Percentiles rank a stretch among this genome's conserved stretches.
phyloP scores from a whole-genome alignment of 305 asterid species.

The Caryopteris hybrid region DNA sequence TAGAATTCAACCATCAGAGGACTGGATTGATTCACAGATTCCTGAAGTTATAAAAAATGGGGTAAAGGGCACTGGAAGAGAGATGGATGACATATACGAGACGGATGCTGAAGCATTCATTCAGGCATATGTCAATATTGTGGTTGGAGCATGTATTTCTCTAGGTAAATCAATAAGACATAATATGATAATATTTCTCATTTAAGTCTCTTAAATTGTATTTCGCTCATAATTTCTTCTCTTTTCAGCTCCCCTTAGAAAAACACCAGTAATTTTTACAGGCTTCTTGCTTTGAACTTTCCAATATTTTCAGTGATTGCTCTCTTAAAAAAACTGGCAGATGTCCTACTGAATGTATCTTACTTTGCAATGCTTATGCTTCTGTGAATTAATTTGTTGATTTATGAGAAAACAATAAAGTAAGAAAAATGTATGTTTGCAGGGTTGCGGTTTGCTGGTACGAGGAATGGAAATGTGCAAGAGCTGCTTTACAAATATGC shows the following conservation, averaged over 20 bases:
- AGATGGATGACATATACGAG: constrained; percentile 62
- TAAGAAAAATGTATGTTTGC: constrained; percentile 19
- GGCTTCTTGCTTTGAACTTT: not conserved
- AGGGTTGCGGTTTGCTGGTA: constrained; percentile 98
- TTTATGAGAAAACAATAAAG: not conserved
- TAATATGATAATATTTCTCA: not conserved
- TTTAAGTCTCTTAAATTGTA: not conserved
- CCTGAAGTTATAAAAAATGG: constrained; percentile 69
- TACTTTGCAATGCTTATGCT: constrained; percentile 4
- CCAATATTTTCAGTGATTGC: not conserved
- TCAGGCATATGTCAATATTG: constrained; percentile 82
- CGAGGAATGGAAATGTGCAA: constrained; percentile 84
- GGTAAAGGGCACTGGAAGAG: constrained; percentile 52
- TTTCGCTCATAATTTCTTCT: not conserved
- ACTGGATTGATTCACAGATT: constrained; percentile 79
- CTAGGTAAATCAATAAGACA: constrained; percentile 49
- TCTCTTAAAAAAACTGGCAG: not conserved
- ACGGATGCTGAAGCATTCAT: constrained; percentile 79
- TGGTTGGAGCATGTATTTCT: constrained; percentile 88
- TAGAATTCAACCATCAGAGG: constrained; percentile 82
- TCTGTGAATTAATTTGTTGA: not conserved
- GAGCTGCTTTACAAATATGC: constrained; percentile 88
- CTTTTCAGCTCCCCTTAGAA: not conserved
- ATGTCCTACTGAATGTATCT: no score
- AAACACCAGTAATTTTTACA: not conserved